A percentile compares a stretch with the other conserved stretches of the same genome.
phyloP scores from a whole-genome alignment of 140 eudicot species.

The Flaveria floridana region DNA sequence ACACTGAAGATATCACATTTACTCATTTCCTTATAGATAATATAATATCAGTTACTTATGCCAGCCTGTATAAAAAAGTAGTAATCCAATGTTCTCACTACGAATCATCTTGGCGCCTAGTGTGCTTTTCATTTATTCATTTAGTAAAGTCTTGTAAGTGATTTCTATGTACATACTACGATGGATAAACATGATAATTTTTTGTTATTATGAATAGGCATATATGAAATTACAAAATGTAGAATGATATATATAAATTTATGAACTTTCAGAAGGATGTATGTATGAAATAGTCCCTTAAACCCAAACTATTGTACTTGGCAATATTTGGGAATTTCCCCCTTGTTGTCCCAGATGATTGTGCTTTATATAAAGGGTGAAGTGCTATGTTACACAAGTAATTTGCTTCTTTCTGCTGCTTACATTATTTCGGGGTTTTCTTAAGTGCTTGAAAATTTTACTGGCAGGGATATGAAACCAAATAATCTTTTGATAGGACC shows the following conservation, averaged over 20 bases:
- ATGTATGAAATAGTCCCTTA: neutral
- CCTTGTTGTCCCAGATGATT: neutral
- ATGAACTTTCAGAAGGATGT: neutral
- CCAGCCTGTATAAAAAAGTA: neutral
- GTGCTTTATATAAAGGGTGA: constrained; percentile 2
- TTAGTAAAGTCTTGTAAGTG: neutral
- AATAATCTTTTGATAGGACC: constrained; percentile 91
- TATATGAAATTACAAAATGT: neutral
- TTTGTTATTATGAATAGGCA: neutral
- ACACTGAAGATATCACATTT: neutral
- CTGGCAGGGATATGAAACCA: constrained; percentile 94
- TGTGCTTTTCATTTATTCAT: neutral
- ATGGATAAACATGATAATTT: neutral
- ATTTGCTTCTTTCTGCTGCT: constrained; percentile 3
- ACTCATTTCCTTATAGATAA: neutral
- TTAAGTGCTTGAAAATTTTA: constrained; percentile 18
- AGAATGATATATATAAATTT: neutral
- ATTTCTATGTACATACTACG: neutral
- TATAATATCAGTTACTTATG: neutral
- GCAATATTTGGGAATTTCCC: neutral
- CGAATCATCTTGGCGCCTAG: neutral
- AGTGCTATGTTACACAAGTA: neutral
- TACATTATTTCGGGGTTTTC: constrained; percentile 1
- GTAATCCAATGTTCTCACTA: neutral
- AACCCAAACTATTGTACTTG: neutral